phyloP scores from a whole-genome alignment of 192 early-diverging fungal genomes.

The Globomyces pollinis-pini region DNA sequence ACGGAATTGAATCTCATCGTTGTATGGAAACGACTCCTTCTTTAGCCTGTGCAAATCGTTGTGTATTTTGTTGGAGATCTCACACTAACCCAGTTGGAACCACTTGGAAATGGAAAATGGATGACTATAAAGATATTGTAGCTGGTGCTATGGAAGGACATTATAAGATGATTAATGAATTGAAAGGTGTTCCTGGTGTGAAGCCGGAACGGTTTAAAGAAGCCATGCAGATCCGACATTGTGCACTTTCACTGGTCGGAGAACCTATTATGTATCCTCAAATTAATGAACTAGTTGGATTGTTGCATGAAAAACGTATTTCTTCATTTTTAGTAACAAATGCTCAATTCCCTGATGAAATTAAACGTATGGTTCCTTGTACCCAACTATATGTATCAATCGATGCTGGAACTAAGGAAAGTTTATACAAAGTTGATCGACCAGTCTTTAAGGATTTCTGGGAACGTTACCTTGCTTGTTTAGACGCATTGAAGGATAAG shows the following conservation, averaged over 20 bases:
- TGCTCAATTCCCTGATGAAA: constrained; percentile 65
- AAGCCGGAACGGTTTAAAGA: constrained; percentile 66
- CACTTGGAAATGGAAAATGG: constrained; percentile 66
- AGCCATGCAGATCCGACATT: constrained; percentile 53
- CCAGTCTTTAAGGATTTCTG: constrained; percentile 71
- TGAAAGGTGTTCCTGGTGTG: constrained; percentile 69
- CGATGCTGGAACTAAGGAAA: constrained; percentile 69
- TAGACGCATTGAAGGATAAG: constrained; percentile 57
- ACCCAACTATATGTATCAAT: constrained; percentile 70
- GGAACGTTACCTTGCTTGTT: constrained; percentile 61
- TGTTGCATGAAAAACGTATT: constrained; percentile 57
- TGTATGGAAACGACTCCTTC: constrained; percentile 74
- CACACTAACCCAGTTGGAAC: constrained; percentile 69
- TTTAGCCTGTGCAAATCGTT: constrained; percentile 59
- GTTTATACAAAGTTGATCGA: constrained; percentile 65
- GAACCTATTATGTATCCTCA: constrained; percentile 57
- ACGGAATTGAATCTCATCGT: constrained; percentile 64
- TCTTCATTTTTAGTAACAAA: constrained; percentile 71
- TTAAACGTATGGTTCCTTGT: constrained; percentile 43
- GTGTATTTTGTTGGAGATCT: constrained; percentile 53
- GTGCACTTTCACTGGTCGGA: constrained; percentile 61
- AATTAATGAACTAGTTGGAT: constrained; percentile 65
- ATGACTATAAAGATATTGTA: constrained; percentile 57
- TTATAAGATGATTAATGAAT: constrained; percentile 65
- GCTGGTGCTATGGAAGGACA: constrained; percentile 63